Conservation (phyloP, 305 asterid species). For the Rubia tinctorum region DNA sequence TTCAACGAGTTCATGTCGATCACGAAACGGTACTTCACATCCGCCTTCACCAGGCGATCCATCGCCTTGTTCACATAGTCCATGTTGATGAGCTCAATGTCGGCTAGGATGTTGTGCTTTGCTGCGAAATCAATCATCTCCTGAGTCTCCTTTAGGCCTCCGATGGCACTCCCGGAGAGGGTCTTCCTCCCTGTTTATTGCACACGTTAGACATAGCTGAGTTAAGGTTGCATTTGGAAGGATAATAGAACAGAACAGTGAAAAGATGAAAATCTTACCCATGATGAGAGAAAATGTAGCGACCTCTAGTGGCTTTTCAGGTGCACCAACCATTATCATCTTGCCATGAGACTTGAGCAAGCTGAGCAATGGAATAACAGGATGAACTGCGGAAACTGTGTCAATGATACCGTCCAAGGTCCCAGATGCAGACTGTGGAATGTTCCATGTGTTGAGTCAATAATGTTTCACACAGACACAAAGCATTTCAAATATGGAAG, state of each 20-base stretch:
- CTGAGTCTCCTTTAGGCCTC: slow-evolving; percentile 47
- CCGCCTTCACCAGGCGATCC: slow-evolving; percentile 36
- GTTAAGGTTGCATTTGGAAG: not conserved
- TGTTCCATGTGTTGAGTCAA: not conserved
- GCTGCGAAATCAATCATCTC: slow-evolving; percentile 58
- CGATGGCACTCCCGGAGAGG: slow-evolving; percentile 23
- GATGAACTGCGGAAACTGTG: slow-evolving; percentile 51
- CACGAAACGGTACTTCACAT: slow-evolving; percentile 46
- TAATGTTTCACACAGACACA: not conserved
- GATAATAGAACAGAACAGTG: not conserved
- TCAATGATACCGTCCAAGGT: slow-evolving; percentile 61
- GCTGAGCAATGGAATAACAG: slow-evolving; percentile 37
- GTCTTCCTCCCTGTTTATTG: slow-evolving; percentile 24
- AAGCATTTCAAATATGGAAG: not conserved
- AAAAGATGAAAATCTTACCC: slow-evolving; percentile 13
- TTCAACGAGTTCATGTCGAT: slow-evolving; percentile 39
- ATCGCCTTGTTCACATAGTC: slow-evolving; percentile 48
- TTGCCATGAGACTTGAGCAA: slow-evolving; percentile 47
- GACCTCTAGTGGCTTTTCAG: slow-evolving; percentile 25
- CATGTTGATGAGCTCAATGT: slow-evolving; percentile 38
- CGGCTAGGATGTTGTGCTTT: slow-evolving; percentile 35
- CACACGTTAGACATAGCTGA: not conserved
- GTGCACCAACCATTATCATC: slow-evolving; percentile 49
- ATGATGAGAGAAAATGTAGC: slow-evolving; percentile 18
- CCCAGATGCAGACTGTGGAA: slow-evolving; percentile 35